Conservation (phyloP, 2,329 filamentous ascomycete genomes). For the Fusarium decemcellulare region DNA sequence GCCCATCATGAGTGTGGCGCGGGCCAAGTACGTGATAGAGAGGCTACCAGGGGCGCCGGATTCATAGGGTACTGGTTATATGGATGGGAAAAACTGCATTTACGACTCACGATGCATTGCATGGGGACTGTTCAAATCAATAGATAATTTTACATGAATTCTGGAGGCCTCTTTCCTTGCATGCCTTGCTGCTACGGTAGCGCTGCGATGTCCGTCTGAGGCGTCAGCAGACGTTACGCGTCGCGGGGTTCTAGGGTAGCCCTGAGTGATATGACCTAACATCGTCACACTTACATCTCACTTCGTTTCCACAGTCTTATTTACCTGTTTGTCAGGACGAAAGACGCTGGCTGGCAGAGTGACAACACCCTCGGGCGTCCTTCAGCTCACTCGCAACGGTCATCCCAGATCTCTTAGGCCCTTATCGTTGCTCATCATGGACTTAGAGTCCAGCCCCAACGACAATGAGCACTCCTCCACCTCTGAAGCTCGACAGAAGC, state of each 20-base stretch:
- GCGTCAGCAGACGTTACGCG: conserved; percentile 1
- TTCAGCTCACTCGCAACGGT: neutral
- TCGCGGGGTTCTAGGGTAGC: conserved; percentile 9
- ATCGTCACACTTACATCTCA: neutral
- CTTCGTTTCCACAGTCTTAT: neutral
- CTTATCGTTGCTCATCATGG: neutral
- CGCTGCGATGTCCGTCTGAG: neutral
- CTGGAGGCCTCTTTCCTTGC: neutral
- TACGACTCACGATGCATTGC: conserved; percentile 33
- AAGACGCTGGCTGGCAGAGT: neutral
- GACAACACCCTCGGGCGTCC: neutral
- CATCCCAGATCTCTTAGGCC: neutral
- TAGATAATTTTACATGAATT: conserved; percentile 1
- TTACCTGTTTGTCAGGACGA: neutral
- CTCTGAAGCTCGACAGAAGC: conserved; percentile 53
- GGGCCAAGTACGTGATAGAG: conserved; percentile 96
- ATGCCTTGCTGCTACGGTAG: neutral
- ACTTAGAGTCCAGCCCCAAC: conserved; percentile 41
- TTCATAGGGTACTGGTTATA: conserved; percentile 42
- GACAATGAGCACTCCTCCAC: conserved; percentile 37
- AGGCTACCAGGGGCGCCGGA: conserved; percentile 88
- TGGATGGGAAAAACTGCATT: conserved; percentile 29
- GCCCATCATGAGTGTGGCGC: conserved; percentile 84
- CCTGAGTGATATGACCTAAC: neutral
- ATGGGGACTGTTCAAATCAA: conserved; percentile 5